These are phyloP conservation scores for Pholiota conissans DNA, from an alignment of 768 basidiomycete species.

Conservation along the genomic window DNA sequence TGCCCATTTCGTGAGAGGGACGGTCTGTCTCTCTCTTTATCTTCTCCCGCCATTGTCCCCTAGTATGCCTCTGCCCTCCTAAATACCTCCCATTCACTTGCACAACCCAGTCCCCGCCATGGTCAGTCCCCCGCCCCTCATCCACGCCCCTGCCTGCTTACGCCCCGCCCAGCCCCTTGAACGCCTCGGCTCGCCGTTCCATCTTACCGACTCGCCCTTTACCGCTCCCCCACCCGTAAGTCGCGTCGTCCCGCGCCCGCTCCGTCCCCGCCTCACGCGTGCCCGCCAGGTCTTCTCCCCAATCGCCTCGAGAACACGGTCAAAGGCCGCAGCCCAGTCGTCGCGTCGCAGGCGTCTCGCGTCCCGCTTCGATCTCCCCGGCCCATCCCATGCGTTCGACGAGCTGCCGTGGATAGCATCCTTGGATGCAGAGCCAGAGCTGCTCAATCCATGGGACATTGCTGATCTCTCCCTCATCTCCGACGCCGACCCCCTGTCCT, in stretches of 20 bases:
- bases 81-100: slow-evolving; percentile 7
- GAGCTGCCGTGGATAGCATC: slow-evolving; percentile 68
- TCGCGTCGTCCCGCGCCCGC: slow-evolving; percentile 14
- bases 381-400: slow-evolving; percentile 46
- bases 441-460: slow-evolving; percentile 48
- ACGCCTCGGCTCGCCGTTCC: slow-evolving; percentile 29
- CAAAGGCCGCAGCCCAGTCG: slow-evolving; percentile 27
- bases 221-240: slow-evolving; percentile 17
- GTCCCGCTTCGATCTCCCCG: slow-evolving; percentile 28
- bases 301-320: slow-evolving; percentile 38
- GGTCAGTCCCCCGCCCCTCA: slow-evolving; percentile 19
- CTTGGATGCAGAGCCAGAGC: slow-evolving; percentile 47
- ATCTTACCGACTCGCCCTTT: slow-evolving; percentile 23
- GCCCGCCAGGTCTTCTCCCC: slow-evolving; percentile 25
- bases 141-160: background rate
- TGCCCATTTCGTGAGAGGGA: slow-evolving; percentile 1
- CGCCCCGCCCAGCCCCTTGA: slow-evolving; percentile 17
- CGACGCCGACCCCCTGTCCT: slow-evolving; percentile 16
- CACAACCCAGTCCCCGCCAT: slow-evolving; percentile 8
- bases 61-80: slow-evolving; percentile 26
- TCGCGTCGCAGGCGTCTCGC: slow-evolving; percentile 30
- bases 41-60: slow-evolving; percentile 36
- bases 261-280: slow-evolving; percentile 15
- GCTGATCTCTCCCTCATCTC: slow-evolving; percentile 68
- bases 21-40: slow-evolving; percentile 10